These are phyloP conservation scores for Veloboletus limbatus DNA, from an alignment of 1,284 basidiomycete genomes.

Conservation along the genomic window DNA sequence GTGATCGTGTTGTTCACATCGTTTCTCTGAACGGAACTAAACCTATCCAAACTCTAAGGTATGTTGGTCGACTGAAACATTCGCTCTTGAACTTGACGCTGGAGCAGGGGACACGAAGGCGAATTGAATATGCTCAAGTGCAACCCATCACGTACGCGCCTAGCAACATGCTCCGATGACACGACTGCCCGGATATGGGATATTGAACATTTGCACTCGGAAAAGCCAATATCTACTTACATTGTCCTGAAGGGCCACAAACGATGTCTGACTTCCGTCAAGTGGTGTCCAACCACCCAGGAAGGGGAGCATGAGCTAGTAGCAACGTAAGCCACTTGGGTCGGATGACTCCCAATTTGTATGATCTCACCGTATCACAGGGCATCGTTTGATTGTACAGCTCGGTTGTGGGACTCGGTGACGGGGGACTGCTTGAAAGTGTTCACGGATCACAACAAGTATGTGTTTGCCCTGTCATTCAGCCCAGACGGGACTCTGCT, in stretches of 20 bases:
- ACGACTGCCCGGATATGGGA: slow-evolving; percentile 75
- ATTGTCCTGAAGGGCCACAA: slow-evolving; percentile 62
- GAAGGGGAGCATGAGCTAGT: slow-evolving; percentile 53
- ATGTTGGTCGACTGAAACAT: slow-evolving; percentile 25
- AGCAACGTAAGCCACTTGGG: slow-evolving; percentile 56
- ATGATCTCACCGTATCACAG: slow-evolving; percentile 35
- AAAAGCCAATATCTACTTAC: slow-evolving; percentile 27
- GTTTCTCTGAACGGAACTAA: slow-evolving; percentile 50
- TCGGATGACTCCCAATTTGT: background rate
- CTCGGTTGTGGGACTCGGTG: slow-evolving; percentile 73
- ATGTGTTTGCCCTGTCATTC: slow-evolving; percentile 67
- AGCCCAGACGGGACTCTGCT: slow-evolving; percentile 55
- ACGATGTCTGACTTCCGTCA: slow-evolving; percentile 63
- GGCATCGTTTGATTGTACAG: slow-evolving; percentile 73
- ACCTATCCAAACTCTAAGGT: slow-evolving; percentile 59
- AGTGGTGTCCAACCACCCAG: slow-evolving; percentile 62
- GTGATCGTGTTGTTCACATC: slow-evolving; percentile 64
- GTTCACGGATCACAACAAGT: slow-evolving; percentile 62
- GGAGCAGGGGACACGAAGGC: slow-evolving; percentile 62
- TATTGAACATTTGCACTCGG: slow-evolving; percentile 37
- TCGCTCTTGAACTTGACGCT: slow-evolving; percentile 10
- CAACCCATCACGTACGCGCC: slow-evolving; percentile 58
- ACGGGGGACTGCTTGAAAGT: slow-evolving; percentile 69
- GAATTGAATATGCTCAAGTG: slow-evolving; percentile 79
- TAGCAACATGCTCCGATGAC: slow-evolving; percentile 83